These are phyloP conservation scores for Triglochin maritima DNA, from an alignment of 106 monocot species.

Conservation along the genomic window DNA sequence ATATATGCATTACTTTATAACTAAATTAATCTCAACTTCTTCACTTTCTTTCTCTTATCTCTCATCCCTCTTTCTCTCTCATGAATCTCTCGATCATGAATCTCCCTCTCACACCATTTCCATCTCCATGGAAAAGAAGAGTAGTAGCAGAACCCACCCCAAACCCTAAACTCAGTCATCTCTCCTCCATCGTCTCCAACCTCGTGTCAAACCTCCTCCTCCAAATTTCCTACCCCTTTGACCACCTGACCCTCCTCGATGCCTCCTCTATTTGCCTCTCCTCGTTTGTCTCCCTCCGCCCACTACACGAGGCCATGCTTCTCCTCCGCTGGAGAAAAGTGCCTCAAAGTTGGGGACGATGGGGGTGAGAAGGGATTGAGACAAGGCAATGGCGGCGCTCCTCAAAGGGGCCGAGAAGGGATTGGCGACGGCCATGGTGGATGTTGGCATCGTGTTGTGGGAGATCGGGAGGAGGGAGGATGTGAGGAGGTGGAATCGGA, in stretches of 20 bases:
- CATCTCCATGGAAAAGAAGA: too few relatives aligned
- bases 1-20: too few relatives aligned
- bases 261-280: conserved; percentile 32
- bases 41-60: too few relatives aligned
- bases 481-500: conserved; percentile 25
- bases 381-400: conserved; percentile 37
- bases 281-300: conserved; percentile 40
- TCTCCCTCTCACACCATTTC: too few relatives aligned
- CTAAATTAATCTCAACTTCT: too few relatives aligned
- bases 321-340: conserved; percentile 45
- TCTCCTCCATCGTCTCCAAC: too few relatives aligned
- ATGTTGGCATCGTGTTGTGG: conserved; percentile 62
- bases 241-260: conserved; percentile 28
- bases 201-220: conserved; percentile 30
- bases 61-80: too few relatives aligned
- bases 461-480: conserved; percentile 62
- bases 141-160: too few relatives aligned
- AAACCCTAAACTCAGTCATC: too few relatives aligned
- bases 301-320: conserved; percentile 50
- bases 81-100: too few relatives aligned
- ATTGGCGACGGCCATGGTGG: conserved; percentile 58
- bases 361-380: conserved; percentile 9
- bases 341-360: conserved; percentile 30
- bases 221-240: conserved; percentile 31
- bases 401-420: conserved; percentile 34